Evolutionary conservation across 2,329 filamentous ascomycete species (phyloP), one percentile per base, ranked within the genome.

Genomic region (Ophiostoma sp.): DNA sequence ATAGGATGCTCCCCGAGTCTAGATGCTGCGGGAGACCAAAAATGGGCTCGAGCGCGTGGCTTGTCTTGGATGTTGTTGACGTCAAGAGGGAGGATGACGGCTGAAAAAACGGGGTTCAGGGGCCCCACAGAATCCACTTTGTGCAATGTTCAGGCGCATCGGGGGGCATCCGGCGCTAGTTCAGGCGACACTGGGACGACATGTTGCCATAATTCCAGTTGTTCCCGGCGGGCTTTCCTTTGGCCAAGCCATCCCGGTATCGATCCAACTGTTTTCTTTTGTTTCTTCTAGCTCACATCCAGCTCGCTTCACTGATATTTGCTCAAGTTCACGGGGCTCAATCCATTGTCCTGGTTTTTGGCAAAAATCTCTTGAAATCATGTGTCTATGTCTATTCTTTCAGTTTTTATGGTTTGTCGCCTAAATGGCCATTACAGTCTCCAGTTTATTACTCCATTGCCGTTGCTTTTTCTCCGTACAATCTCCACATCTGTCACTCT

Each of bases 311-410:
- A 3, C 4, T 17, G 1, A 7, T 25, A 4, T 39, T 63, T 22
- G 6, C 11, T 39, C 28, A n/a, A 8, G 31, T 3, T 31, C 55
- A 57, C 25, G 55, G n/a, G 22, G n/a, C 17, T 15, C 25, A 7
- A 11, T 57, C 55, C 28, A 57, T 31, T 57, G 55, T 31, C 25
- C 2, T 17, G 4, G 25, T 57, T 57, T 31, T 63, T 63, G 57
- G 57, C 31, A 7, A 63, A 63, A 63, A 36, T 36, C 19, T 63
- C 57, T 39, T 63, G 31, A 63, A 63, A 63, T 63, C 31, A 63
- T 36, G 57, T 63, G 57, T 63, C 31, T 39, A 63, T 63, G 28
- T 63, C 57, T 63, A 63, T 36, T 63, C 57, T 42, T 36, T 22
- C 19, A 39, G 31, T 22, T 5, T 17, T 52, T 4, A 59, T 33